Base-by-base conservation (phyloP, 2,329 filamentous ascomycete species). In the Colletotrichum agaves region DNA sequence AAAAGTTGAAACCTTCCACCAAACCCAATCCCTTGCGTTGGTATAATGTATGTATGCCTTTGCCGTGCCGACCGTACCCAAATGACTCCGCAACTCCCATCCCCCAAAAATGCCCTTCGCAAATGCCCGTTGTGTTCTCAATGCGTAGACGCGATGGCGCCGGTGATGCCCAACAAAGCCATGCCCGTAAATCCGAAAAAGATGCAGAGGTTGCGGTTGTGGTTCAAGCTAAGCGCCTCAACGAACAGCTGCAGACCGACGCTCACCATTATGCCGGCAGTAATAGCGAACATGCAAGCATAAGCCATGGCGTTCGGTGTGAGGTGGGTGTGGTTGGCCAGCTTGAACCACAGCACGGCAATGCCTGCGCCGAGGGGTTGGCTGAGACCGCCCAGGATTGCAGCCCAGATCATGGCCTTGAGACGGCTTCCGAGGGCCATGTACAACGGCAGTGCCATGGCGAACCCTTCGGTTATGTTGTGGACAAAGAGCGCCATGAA, bases 401-500 rank as follows among this genome's bases (percentile, higher is more conserved):
- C 90, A 4, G 92, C 91, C 90, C 93, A 97, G 67, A 92, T 79
- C 82, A 98, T 96, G 17, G 96, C 95, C 73, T 90, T 91, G 75
- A 88, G 82, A 50, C 94, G 91, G 66, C 90, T 95, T 69, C 91
- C 87, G 35, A 98, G 87, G 1, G 96, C 96, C 74, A 99, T 92
- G 79, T 97, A 99, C 0, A 99, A 84, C 0, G 96, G 96, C 0
- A 99, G 82, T 0, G 94, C 93, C 86, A 99, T 91, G 69, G 94
- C 93, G 76, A 98, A 98, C 2, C 96, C 96, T 81, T 99, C 96
- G 31, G 93, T 94, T 74, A 99, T 97, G 81, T 98, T 99, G 85
- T 99, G 96, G 67, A 99, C 95, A 76, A 97, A 97, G 7, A 99
- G 87, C 0, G 96, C 95, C 78, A 98, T 88, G 81, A 99, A 99